Conservation (phyloP, 768 basidiomycete genomes). For the Boletus barrowsii region DNA sequence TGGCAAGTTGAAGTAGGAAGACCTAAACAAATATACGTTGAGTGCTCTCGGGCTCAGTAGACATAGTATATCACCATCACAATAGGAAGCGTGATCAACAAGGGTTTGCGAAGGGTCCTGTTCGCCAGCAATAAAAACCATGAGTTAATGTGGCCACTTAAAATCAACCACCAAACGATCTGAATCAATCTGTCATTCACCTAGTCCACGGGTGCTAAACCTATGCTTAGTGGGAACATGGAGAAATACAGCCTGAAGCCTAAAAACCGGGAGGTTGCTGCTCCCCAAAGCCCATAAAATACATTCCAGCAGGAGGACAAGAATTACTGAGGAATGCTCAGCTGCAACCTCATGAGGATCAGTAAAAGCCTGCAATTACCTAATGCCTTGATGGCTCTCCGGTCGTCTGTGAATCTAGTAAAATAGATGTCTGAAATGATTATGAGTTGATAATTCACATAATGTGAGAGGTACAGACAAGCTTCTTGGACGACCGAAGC, state of each 20-base stretch:
- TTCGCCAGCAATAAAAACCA: constrained; percentile 23
- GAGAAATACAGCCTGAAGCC: no score
- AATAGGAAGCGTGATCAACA: constrained; percentile 2
- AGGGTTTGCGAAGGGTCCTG: constrained; percentile 3
- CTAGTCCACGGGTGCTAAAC: constrained; percentile 11
- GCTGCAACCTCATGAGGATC: background rate
- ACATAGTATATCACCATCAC: constrained; percentile 12
- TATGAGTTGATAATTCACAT: background rate
- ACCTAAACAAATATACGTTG: constrained; percentile 5
- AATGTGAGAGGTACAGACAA: background rate
- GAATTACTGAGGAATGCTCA: constrained; percentile 4
- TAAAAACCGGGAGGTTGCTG: no score
- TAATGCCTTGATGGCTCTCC: constrained; percentile 10
- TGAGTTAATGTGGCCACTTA: constrained; percentile 17
- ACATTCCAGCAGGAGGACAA: constrained; percentile 14
- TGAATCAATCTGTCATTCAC: constrained; percentile 1
- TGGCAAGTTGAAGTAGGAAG: constrained; percentile 19
- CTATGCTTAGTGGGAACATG: rapidly evolving
- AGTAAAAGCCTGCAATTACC: constrained; percentile 2
- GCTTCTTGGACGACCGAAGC: background rate
- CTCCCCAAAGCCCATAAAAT: constrained; percentile 12
- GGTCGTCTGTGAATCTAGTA: constrained; percentile 15
- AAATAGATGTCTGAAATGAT: constrained; percentile 16
- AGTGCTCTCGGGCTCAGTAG: background rate
- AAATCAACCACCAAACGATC: background rate